phyloP scores from a whole-genome alignment of 2,329 filamentous ascomycete species.

The Diplodia corticola region DNA sequence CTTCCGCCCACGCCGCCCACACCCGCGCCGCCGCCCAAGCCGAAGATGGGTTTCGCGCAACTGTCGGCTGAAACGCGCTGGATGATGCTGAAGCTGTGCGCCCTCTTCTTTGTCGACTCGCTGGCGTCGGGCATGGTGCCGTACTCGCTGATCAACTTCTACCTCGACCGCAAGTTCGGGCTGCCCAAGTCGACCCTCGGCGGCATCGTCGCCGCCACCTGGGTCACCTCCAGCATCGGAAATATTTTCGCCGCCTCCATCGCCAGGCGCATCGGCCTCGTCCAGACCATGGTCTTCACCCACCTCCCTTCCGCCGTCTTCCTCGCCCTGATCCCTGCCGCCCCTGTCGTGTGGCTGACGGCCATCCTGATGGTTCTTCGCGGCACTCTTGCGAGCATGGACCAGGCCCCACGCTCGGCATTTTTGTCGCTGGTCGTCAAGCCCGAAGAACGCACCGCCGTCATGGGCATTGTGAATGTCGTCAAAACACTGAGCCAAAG shows the following conservation, averaged over 20 bases:
- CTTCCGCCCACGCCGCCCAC: slow-evolving; percentile 12
- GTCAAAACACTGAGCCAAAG: slow-evolving; percentile 38
- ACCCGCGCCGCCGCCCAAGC: slow-evolving; percentile 21
- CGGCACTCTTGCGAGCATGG: slow-evolving; percentile 39
- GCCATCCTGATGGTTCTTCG: slow-evolving; percentile 36
- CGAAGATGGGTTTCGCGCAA: slow-evolving; percentile 45
- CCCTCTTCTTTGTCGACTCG: slow-evolving; percentile 68
- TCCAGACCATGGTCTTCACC: slow-evolving; percentile 46
- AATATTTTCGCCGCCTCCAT: slow-evolving; percentile 61
- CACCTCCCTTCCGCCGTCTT: slow-evolving; percentile 41
- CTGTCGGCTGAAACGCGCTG: slow-evolving; percentile 58
- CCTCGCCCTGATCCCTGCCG: slow-evolving; percentile 33
- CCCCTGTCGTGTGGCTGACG: slow-evolving; percentile 27
- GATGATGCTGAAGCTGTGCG: slow-evolving; percentile 62
- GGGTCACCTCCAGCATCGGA: slow-evolving; percentile 44
- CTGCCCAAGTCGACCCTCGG: slow-evolving; percentile 56
- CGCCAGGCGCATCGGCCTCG: slow-evolving; percentile 61
- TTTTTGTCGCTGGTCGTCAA: slow-evolving; percentile 38
- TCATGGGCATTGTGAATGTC: slow-evolving; percentile 44
- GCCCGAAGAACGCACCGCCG: slow-evolving; percentile 39
- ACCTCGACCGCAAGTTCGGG: slow-evolving; percentile 57
- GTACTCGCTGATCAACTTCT: slow-evolving; percentile 54
- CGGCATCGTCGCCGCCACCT: slow-evolving; percentile 53
- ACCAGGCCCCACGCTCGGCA: slow-evolving; percentile 40
- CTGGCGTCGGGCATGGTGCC: slow-evolving; percentile 69